phyloP scores from a whole-genome alignment of 441 rosid species.

The Populus tomentosa region DNA sequence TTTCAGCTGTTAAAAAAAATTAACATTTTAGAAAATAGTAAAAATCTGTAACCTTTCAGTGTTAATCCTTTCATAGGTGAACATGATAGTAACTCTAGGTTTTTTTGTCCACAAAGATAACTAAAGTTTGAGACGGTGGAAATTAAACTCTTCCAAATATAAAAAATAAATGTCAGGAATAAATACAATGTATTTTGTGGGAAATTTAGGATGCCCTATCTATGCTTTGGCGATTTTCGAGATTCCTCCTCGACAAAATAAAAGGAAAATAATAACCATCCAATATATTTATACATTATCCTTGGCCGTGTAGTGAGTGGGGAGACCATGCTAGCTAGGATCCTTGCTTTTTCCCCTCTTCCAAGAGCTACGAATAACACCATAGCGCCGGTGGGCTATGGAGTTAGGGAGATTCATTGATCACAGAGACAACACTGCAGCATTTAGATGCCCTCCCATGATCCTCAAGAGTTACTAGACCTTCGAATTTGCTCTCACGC shows the following conservation, averaged over 20 bases:
- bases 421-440: background rate
- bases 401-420: background rate
- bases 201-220: no score
- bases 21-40: no score
- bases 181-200: background rate
- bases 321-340: background rate
- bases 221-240: background rate
- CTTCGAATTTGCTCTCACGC: background rate
- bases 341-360: no score
- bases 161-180: no score
- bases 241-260: background rate
- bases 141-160: background rate
- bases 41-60: no score
- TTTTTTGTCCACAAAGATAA: no score
- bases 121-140: background rate
- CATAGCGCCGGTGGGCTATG: background rate
- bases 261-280: background rate
- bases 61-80: no score
- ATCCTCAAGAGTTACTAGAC: background rate
- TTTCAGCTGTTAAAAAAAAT: no score
- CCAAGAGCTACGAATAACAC: background rate
- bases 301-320: background rate
- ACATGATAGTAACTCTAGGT: no score
- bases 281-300: background rate
- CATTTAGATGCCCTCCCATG: no score